These are phyloP conservation scores for Tarenaya hassleriana DNA, from an alignment of 345 rosid species.

Conservation along the genomic window DNA sequence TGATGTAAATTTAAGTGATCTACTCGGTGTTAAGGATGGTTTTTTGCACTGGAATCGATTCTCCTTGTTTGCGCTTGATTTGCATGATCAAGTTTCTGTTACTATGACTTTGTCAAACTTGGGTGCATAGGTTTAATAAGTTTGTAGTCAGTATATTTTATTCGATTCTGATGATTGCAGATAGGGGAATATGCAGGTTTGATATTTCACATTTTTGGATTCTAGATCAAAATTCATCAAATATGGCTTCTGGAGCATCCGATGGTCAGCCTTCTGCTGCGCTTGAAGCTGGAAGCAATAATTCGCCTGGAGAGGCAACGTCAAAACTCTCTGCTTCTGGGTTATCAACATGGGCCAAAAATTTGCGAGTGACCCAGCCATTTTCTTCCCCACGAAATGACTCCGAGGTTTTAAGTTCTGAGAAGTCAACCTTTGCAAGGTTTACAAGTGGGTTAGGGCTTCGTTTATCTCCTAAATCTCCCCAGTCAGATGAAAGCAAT, in stretches of 20 bases:
- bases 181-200: constrained; percentile 6
- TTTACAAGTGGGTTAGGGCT: constrained; percentile 67
- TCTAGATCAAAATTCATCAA: constrained; percentile 32
- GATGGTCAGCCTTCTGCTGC: constrained; percentile 36
- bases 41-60: background rate
- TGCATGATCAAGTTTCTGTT: background rate
- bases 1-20: background rate
- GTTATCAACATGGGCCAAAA: constrained; percentile 65
- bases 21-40: too few species aligned
- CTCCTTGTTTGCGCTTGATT: constrained; percentile 7
- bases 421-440: constrained; percentile 66
- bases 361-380: constrained; percentile 68
- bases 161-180: constrained; percentile 13
- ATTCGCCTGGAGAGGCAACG: constrained; percentile 41
- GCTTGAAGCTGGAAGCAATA: constrained; percentile 32
- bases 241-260: constrained; percentile 35
- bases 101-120: background rate
- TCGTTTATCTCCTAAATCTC: constrained; percentile 63
- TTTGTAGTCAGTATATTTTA: background rate
- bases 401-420: constrained; percentile 41
- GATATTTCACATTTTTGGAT: constrained; percentile 8
- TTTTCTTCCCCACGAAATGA: constrained; percentile 37
- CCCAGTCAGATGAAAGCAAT: constrained; percentile 41
- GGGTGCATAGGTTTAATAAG: background rate
- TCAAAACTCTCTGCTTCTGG: constrained; percentile 58